These are phyloP conservation scores for Lathyrus tuberosus DNA, from an alignment of 306 rosid species.

Conservation along the genomic window DNA sequence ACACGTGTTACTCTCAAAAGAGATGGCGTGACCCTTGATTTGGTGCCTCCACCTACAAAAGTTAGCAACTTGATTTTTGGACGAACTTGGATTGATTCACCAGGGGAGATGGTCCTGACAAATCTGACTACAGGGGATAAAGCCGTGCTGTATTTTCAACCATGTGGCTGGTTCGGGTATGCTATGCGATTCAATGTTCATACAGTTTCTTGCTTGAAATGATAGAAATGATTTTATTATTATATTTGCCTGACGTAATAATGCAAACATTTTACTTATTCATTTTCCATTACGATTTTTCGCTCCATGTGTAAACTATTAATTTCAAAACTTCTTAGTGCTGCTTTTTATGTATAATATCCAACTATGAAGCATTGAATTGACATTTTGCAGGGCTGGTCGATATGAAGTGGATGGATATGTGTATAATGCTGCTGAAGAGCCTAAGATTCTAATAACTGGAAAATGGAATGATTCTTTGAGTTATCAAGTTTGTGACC, in stretches of 20 bases:
- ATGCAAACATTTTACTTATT: slow-evolving; percentile 17
- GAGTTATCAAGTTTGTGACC: slow-evolving; percentile 85
- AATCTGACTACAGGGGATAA: slow-evolving; percentile 82
- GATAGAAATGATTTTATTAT: not conserved
- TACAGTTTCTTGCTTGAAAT: not conserved
- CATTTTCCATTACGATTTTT: not conserved
- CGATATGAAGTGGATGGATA: slow-evolving; percentile 95
- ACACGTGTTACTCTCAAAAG: slow-evolving; percentile 83
- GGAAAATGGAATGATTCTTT: slow-evolving; percentile 92
- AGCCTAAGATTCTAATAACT: slow-evolving; percentile 83
- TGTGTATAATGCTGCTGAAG: slow-evolving; percentile 77
- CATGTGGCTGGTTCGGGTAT: slow-evolving; percentile 95
- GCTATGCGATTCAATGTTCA: not conserved
- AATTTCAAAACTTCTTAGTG: not conserved
- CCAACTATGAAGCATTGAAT: slow-evolving; percentile 27
- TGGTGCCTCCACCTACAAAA: slow-evolving; percentile 91
- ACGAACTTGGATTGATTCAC: slow-evolving; percentile 88
- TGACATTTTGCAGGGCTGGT: slow-evolving; percentile 64
- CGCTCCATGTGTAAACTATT: not conserved
- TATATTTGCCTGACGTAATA: not conserved
- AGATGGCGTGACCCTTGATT: slow-evolving; percentile 76
- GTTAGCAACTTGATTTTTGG: slow-evolving; percentile 89
- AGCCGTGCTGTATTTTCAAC: slow-evolving; percentile 88
- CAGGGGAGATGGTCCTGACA: slow-evolving; percentile 83
- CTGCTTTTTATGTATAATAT: not conserved